Conservation (phyloP, 495 filamentous ascomycete genomes). For the Penicillium mononematosum region DNA sequence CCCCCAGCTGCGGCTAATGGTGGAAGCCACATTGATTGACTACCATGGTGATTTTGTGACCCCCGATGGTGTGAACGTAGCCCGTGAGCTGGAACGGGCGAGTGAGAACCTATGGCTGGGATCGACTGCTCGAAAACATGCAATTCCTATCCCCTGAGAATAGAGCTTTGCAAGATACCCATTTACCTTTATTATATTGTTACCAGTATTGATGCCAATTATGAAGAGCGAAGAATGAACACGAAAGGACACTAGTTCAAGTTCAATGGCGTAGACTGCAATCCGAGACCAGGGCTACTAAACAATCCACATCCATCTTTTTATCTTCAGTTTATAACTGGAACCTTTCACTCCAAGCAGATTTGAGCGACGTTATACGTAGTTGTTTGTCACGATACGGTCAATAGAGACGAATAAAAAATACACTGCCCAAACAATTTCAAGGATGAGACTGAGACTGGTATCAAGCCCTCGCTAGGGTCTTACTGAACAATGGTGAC, state of each 20-base stretch:
- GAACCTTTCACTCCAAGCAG: not conserved
- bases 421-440: not conserved
- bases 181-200: too few species aligned
- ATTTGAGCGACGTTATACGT: not conserved
- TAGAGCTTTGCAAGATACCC: not conserved
- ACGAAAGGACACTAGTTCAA: too few species aligned
- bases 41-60: slow-evolving; percentile 32
- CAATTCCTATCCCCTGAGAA: not conserved
- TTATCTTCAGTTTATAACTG: not conserved
- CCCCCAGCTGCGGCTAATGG: slow-evolving; percentile 9
- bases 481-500: not conserved
- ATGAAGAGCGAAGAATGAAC: too few species aligned
- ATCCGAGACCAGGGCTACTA: not conserved
- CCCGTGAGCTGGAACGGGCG: slow-evolving; percentile 12
- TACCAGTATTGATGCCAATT: too few species aligned
- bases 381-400: not conserved
- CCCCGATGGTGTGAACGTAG: not conserved
- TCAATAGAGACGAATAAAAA: not conserved
- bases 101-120: slow-evolving; percentile 21
- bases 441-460: not conserved
- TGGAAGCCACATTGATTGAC: slow-evolving; percentile 24
- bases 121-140: not conserved
- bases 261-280: too few species aligned
- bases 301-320: not conserved
- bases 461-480: not conserved